Evolutionary conservation across 2,329 filamentous ascomycete genomes (phyloP).

Genomic region (Fulvia fulva): DNA sequence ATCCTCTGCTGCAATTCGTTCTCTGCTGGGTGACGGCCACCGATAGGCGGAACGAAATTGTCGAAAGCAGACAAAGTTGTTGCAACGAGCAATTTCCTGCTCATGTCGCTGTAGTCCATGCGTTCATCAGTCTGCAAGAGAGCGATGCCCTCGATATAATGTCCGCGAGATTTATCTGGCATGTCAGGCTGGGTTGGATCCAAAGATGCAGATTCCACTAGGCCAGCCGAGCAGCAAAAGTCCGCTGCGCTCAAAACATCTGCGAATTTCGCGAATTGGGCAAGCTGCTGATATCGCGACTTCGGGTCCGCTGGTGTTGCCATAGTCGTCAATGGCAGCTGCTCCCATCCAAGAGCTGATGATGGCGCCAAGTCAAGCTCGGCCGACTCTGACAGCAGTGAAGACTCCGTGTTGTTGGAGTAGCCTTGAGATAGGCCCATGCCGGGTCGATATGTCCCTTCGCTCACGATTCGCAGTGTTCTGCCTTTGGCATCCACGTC

Average conservation of each 20-base stretch:
- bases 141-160: slow-evolving; percentile 52
- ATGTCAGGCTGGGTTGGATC: slow-evolving; percentile 63
- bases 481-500: slow-evolving; percentile 66
- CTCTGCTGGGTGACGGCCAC: background rate
- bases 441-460: slow-evolving; percentile 69
- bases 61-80: slow-evolving; percentile 23
- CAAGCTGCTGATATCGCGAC: slow-evolving; percentile 37
- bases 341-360: slow-evolving; percentile 37
- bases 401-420: slow-evolving; percentile 55
- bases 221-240: slow-evolving; percentile 50
- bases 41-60: background rate
- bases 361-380: slow-evolving; percentile 56
- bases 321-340: background rate
- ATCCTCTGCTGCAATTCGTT: background rate
- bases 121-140: slow-evolving; percentile 51
- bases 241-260: slow-evolving; percentile 65
- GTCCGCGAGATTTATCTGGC: slow-evolving; percentile 48
- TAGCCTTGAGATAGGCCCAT: slow-evolving; percentile 65
- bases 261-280: slow-evolving; percentile 52
- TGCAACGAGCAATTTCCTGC: slow-evolving; percentile 32
- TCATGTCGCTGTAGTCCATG: slow-evolving; percentile 43
- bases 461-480: slow-evolving; percentile 72
- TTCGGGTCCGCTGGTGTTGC: slow-evolving; percentile 8
- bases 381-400: slow-evolving; percentile 61
- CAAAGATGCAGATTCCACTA: slow-evolving; percentile 42